These are phyloP conservation scores for Hanseniaspora taiwanica DNA, from an alignment of 805 yeast species.

Conservation along the genomic window DNA sequence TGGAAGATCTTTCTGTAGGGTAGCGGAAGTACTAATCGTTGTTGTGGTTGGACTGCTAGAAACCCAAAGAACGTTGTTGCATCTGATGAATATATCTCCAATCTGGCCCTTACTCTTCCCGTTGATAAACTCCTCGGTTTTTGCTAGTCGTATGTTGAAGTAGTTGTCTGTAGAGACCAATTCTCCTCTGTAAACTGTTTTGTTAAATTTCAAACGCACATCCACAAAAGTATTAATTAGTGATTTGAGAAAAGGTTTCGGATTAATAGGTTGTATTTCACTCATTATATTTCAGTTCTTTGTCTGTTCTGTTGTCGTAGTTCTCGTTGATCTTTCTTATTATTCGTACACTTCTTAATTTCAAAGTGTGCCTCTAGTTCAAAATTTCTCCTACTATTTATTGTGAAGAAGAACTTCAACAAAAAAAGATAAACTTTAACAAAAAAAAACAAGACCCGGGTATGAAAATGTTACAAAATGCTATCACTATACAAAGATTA, in stretches of 20 bases:
- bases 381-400: too few relatives aligned
- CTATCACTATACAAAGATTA: background rate
- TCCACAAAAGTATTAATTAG: slow-evolving; percentile 57
- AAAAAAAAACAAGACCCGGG: background rate
- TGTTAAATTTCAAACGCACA: slow-evolving; percentile 81
- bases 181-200: slow-evolving; percentile 73
- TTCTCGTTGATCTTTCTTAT: too few relatives aligned
- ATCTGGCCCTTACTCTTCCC: slow-evolving; percentile 38
- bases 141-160: slow-evolving; percentile 72
- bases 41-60: too few relatives aligned
- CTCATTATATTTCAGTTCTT: background rate
- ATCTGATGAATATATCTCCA: slow-evolving; percentile 76
- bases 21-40: too few relatives aligned
- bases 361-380: too few relatives aligned
- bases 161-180: slow-evolving; percentile 77
- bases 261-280: slow-evolving; percentile 49
- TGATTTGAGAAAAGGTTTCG: slow-evolving; percentile 78
- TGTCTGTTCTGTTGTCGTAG: background rate
- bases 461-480: background rate
- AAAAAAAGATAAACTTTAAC: too few relatives aligned
- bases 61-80: slow-evolving; percentile 83
- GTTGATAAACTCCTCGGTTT: slow-evolving; percentile 40
- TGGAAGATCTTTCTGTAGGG: too few relatives aligned
- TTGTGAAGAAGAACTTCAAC: background rate
- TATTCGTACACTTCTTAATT: too few relatives aligned